Percentiles rank a stretch among this genome's conserved stretches.
Evolutionary conservation across 2,329 filamentous ascomycete species (phyloP).

Genomic region (Ophiostoma sp.): DNA sequence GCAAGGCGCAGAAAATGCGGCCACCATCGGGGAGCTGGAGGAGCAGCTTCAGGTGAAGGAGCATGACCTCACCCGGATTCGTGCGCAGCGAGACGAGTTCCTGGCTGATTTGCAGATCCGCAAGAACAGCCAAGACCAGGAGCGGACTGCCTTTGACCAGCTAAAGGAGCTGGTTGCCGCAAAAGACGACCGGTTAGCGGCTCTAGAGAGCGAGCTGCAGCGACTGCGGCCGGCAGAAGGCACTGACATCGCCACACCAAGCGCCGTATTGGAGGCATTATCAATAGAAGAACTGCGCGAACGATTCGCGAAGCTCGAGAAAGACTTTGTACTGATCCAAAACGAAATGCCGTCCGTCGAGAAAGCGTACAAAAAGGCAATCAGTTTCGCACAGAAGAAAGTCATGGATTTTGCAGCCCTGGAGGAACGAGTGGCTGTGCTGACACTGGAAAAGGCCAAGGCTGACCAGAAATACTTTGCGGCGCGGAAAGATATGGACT

Average conservation of each 20-base stretch:
- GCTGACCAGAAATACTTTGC: conserved; percentile 98
- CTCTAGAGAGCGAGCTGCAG: conserved; percentile 76
- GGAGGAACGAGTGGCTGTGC: conserved; percentile 70
- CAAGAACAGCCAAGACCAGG: conserved; percentile 73
- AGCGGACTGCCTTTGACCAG: conserved; percentile 62
- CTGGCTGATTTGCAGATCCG: conserved; percentile 73
- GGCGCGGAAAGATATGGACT: conserved; percentile 88
- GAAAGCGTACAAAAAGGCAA: conserved; percentile 83
- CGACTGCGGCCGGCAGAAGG: conserved; percentile 54
- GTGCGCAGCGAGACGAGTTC: conserved; percentile 78
- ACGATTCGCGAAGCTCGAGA: conserved; percentile 69
- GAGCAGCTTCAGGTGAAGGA: conserved; percentile 75
- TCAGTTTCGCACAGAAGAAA: conserved; percentile 78
- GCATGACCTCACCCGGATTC: conserved; percentile 77
- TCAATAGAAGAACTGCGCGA: conserved; percentile 64
- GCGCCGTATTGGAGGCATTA: conserved; percentile 52
- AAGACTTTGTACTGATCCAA: conserved; percentile 77
- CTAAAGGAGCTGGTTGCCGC: conserved; percentile 74
- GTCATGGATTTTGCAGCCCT: conserved; percentile 67
- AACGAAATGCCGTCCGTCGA: conserved; percentile 86
- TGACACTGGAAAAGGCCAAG: conserved; percentile 86
- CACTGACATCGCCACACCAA: conserved; percentile 40
- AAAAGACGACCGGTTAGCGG: conserved; percentile 71
- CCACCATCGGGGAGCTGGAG: conserved; percentile 69
- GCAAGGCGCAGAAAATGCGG: conserved; percentile 73